Evolutionary conservation across 805 yeast species (phyloP).

Genomic region (Nakazawaea peltata): DNA sequence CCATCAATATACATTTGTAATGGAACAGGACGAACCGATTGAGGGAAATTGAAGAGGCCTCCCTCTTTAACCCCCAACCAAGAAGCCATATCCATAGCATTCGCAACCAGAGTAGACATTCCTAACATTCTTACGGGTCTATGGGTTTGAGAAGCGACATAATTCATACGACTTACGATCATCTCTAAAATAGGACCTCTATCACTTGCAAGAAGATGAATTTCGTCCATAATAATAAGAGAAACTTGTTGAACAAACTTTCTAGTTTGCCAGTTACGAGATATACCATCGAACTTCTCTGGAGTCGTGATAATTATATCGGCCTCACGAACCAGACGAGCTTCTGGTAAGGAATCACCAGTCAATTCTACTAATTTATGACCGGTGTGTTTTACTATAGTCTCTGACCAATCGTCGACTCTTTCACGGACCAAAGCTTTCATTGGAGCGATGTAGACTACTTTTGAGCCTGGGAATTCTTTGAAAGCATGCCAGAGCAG

Average conservation of each 20-base stretch:
- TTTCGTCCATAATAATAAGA: conserved; percentile 78
- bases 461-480: conserved; percentile 70
- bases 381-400: conserved; percentile 39
- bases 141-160: conserved; percentile 51
- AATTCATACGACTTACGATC: conserved; percentile 85
- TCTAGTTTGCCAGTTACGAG: conserved; percentile 79
- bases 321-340: conserved; percentile 55
- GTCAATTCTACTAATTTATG: conserved; percentile 67
- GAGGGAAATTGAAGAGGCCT: conserved; percentile 72
- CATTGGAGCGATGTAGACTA: conserved; percentile 86
- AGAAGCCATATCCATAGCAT: conserved; percentile 79
- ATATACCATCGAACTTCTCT: conserved; percentile 81
- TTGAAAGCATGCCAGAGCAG: conserved; percentile 96
- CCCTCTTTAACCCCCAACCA: conserved; percentile 76
- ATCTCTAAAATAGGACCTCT: conserved; percentile 83
- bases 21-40: conserved; percentile 80
- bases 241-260: conserved; percentile 69
- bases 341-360: conserved; percentile 76
- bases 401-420: conserved; percentile 68
- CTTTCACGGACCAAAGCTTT: conserved; percentile 79
- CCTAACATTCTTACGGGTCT: conserved; percentile 62
- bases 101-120: conserved; percentile 80
- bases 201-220: conserved; percentile 76
- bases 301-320: conserved; percentile 79
- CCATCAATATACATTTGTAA: conserved; percentile 84